Base-by-base conservation (phyloP, 2,329 filamentous ascomycete species). In the Knufia petricola region DNA sequence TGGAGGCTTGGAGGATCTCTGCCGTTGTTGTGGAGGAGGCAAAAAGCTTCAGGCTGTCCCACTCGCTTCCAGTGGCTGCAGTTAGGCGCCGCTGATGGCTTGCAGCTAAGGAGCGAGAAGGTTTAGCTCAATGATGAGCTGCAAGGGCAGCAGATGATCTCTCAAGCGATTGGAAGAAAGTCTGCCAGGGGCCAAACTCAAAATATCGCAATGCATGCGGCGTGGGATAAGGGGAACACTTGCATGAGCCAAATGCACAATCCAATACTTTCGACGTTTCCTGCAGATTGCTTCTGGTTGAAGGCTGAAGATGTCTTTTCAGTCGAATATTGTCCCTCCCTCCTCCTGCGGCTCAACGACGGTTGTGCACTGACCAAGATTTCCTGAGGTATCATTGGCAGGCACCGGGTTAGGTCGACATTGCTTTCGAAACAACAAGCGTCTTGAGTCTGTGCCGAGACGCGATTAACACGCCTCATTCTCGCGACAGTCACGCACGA, bases 141-240 rank as follows among this genome's bases (percentile, higher is more conserved):
- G 39, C 39, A 42, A 42, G 39, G 39, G 39, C 39, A 19, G 13
- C 7, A 8, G n/a, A 26, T 10, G 6, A 13, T 21, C 12, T 21
- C 15, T 28, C 26, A 28, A 28, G 26, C 26, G n/a, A 42, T 42
- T 42, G 39, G 39, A 26, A 15, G 39, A 20, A 26, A 4, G 3
- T 21, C 4, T 13, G 39, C 20, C 13, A n/a, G 6, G 21, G 39
- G 7, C 30, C 23, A 36, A 46, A 46, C 42, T 46, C 42, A 46
- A 46, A 36, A 36, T 36, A 21, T 32, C 28, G 42, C 37, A 46
- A 46, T 46, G 28, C 39, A 8, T 23, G 42, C 20, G 9, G 32
- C 32, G 37, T 32, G 42, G 42, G 19, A 46, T 46, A 34, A 46
- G 42, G 42, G 37, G 42, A 36, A 10, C 8, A 36, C 20, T 36